Conservation (phyloP, 805 yeast genomes). For the Debaryomyces tyrocola region DNA sequence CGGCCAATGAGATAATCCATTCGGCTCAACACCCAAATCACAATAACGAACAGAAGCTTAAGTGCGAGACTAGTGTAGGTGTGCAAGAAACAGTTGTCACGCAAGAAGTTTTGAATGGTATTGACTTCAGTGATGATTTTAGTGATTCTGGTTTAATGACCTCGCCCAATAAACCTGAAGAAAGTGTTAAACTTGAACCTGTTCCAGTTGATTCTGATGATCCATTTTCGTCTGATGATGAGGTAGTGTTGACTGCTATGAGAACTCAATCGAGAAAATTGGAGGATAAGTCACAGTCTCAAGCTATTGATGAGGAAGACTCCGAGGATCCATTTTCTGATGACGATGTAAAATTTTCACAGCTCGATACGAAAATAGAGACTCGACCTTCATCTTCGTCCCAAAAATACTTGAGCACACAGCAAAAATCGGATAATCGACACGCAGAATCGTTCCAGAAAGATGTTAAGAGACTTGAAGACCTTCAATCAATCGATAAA, state of each 20-base stretch:
- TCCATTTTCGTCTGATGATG: conserved; percentile 19
- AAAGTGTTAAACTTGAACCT: background rate
- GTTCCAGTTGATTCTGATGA: conserved; percentile 16
- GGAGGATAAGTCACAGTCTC: background rate
- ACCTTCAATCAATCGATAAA: conserved; percentile 4
- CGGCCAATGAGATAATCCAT: background rate
- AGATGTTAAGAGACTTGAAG: conserved; percentile 11
- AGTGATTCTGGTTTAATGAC: conserved; percentile 8
- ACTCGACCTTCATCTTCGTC: conserved; percentile 1
- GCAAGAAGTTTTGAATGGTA: conserved; percentile 4
- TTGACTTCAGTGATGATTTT: conserved; percentile 14
- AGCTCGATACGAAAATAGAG: background rate
- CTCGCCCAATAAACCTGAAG: conserved; percentile 1
- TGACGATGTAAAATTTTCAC: conserved; percentile 3
- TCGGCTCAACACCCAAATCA: background rate
- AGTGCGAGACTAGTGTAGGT: background rate
- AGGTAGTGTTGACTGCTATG: background rate
- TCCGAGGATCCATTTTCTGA: conserved; percentile 21
- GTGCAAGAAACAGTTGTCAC: background rate
- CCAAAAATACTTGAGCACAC: conserved; percentile 11
- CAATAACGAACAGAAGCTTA: no score
- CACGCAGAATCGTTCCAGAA: conserved; percentile 9
- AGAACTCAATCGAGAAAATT: background rate
- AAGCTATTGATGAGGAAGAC: background rate
- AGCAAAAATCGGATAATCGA: background rate